phyloP scores from a whole-genome alignment of 2,329 filamentous ascomycete genomes.

The Colletotrichum sp. region DNA sequence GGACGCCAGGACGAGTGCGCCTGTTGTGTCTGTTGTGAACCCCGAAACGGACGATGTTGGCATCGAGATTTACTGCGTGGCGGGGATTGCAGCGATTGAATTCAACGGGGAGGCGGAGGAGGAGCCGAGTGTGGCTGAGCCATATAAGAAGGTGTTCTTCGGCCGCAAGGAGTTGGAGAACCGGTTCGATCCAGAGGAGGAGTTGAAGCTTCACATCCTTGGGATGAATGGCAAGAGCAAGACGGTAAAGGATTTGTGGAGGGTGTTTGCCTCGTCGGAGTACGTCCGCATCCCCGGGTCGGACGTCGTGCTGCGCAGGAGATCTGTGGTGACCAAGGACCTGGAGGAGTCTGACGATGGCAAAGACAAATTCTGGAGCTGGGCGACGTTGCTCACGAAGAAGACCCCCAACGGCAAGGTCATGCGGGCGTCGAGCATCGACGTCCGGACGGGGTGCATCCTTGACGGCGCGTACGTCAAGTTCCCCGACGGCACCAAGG shows the following conservation, averaged over 20 bases:
- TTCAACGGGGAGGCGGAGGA: slow-evolving; percentile 16
- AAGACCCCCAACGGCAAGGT: slow-evolving; percentile 33
- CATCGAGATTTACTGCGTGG: slow-evolving; percentile 26
- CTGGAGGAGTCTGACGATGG: background rate
- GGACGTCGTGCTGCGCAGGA: slow-evolving; percentile 40
- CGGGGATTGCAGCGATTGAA: slow-evolving; percentile 22
- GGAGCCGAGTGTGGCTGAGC: slow-evolving; percentile 1
- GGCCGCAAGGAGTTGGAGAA: slow-evolving; percentile 30
- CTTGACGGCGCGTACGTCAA: slow-evolving; percentile 51
- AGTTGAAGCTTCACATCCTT: slow-evolving; percentile 44
- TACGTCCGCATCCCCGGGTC: slow-evolving; percentile 44
- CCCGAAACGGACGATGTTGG: slow-evolving; percentile 25
- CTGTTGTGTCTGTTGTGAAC: background rate
- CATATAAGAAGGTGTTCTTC: slow-evolving; percentile 22
- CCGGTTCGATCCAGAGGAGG: slow-evolving; percentile 32
- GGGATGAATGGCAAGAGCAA: slow-evolving; percentile 45
- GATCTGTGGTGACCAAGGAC: background rate
- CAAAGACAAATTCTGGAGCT: slow-evolving; percentile 23
- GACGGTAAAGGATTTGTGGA: slow-evolving; percentile 35
- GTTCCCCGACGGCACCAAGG: slow-evolving; percentile 46
- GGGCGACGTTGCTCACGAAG: slow-evolving; percentile 37
- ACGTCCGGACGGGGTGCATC: slow-evolving; percentile 46
- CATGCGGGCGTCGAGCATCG: slow-evolving; percentile 44
- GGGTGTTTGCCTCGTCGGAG: slow-evolving; percentile 30
- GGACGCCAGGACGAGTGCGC: slow-evolving; percentile 15